Percentiles rank a stretch among this genome's conserved stretches.
Conservation (phyloP, 208 protist species). For the Acanthamoeba healyi region DNA sequence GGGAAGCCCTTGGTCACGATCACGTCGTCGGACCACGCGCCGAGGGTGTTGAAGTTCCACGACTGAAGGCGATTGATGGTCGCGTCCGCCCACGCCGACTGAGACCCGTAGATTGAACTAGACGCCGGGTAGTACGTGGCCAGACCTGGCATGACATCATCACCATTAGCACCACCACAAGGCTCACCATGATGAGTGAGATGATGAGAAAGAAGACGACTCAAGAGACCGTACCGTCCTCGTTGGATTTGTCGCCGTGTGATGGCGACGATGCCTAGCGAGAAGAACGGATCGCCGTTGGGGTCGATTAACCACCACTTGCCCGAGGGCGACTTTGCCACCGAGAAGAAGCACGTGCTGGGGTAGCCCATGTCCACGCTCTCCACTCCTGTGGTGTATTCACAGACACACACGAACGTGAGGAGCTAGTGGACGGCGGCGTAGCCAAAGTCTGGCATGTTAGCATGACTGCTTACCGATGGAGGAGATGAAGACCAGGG, state of each 20-base stretch:
- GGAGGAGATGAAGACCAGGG: too few relatives aligned
- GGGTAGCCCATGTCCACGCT: not conserved
- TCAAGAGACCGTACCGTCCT: not conserved
- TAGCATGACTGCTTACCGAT: too few relatives aligned
- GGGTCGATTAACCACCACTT: not conserved
- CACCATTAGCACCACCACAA: not conserved
- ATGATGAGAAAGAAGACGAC: not conserved
- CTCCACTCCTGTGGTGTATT: too few relatives aligned
- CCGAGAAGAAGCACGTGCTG: constrained; percentile 11
- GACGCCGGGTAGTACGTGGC: too few relatives aligned
- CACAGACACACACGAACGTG: too few relatives aligned
- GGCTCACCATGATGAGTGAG: not conserved
- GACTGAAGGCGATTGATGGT: not conserved
- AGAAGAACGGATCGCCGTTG: not conserved
- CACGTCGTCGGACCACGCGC: not conserved
- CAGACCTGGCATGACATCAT: not conserved
- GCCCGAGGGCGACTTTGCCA: not conserved
- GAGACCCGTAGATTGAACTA: constrained; percentile 7
- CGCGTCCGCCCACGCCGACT: constrained; percentile 25
- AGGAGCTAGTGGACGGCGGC: too few relatives aligned
- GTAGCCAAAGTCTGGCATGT: too few relatives aligned
- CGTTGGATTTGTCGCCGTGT: not conserved
- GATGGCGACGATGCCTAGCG: not conserved
- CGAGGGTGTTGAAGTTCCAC: constrained; percentile 17
- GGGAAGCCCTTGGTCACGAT: constrained; percentile 7